Evolutionary conservation across 2,329 filamentous ascomycete species (phyloP).

Genomic region (Apiospora pterosperma): DNA sequence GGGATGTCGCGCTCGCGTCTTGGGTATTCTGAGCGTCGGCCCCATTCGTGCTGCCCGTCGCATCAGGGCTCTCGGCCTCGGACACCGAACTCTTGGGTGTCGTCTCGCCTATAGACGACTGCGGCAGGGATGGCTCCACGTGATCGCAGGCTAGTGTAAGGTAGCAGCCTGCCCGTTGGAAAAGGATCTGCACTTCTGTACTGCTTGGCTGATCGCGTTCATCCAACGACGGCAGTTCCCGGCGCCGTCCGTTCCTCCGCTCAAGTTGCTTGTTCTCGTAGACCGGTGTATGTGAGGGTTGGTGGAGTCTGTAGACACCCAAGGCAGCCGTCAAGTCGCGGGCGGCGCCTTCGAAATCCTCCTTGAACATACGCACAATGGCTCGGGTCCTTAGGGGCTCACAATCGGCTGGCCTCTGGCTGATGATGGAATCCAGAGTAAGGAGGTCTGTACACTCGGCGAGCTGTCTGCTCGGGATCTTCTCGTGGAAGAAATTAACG

Average conservation of each 20-base stretch:
- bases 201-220: slow-evolving; percentile 64
- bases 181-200: slow-evolving; percentile 70
- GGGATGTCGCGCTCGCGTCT: slow-evolving; percentile 14
- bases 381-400: slow-evolving; percentile 71
- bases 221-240: slow-evolving; percentile 26
- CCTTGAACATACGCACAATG: slow-evolving; percentile 71
- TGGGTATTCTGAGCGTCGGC: slow-evolving; percentile 5
- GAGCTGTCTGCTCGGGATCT: slow-evolving; percentile 74
- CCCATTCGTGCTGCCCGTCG: background rate
- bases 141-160: slow-evolving; percentile 67
- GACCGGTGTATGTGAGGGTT: slow-evolving; percentile 46
- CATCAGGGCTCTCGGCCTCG: background rate
- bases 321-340: slow-evolving; percentile 69
- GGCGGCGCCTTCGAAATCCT: slow-evolving; percentile 66
- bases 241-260: slow-evolving; percentile 31
- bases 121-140: slow-evolving; percentile 51
- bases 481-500: slow-evolving; percentile 91
- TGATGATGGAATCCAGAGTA: slow-evolving; percentile 65
- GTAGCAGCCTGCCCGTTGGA: slow-evolving; percentile 72
- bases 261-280: slow-evolving; percentile 48
- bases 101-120: slow-evolving; percentile 17
- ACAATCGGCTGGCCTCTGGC: slow-evolving; percentile 58
- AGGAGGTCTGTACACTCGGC: slow-evolving; percentile 68
- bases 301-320: slow-evolving; percentile 47
- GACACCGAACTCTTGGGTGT: background rate